phyloP scores from a whole-genome alignment of 2,329 filamentous ascomycete genomes.

The Aspergillus amoenus region DNA sequence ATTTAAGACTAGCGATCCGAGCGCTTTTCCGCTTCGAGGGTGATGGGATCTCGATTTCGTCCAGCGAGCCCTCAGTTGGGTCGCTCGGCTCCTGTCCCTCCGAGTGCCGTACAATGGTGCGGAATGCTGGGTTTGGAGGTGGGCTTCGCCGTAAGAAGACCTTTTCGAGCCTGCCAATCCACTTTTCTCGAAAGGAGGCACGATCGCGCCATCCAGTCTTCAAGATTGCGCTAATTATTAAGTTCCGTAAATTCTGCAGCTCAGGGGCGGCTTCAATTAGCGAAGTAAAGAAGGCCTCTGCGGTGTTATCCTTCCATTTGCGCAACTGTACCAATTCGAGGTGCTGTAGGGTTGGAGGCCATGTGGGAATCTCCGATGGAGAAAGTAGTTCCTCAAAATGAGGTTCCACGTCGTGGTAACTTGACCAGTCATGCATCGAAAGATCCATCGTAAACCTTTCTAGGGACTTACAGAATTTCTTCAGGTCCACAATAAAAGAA shows the following conservation, averaged over 20 bases:
- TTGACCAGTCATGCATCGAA: constrained; percentile 70
- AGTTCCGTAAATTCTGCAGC: constrained; percentile 65
- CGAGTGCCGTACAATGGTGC: constrained; percentile 21
- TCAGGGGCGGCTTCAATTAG: constrained; percentile 69
- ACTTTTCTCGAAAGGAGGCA: constrained; percentile 73
- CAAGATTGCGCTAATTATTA: constrained; percentile 75
- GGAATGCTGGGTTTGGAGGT: constrained; percentile 31
- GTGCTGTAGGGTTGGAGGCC: constrained; percentile 70
- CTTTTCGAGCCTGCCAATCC: constrained; percentile 68
- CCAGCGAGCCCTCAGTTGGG: not conserved
- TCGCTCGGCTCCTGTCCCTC: constrained; percentile 7
- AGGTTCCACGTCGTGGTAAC: constrained; percentile 69
- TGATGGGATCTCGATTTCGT: constrained; percentile 12
- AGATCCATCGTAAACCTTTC: constrained; percentile 73
- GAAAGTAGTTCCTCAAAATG: constrained; percentile 67
- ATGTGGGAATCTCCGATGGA: constrained; percentile 64
- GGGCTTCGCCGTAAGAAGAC: constrained; percentile 40
- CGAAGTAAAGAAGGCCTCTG: constrained; percentile 75
- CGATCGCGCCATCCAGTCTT: constrained; percentile 78
- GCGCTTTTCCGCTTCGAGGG: constrained; percentile 41
- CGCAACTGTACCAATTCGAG: constrained; percentile 77
- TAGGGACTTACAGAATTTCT: constrained; percentile 67
- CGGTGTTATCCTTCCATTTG: constrained; percentile 68
- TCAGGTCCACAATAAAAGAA: constrained; percentile 68
- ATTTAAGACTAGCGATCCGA: constrained; percentile 34